Evolutionary conservation across 2,329 filamentous ascomycete species (phyloP), one percentile per base, ranked within the genome.

Genomic region (Curvularia spicifera): DNA sequence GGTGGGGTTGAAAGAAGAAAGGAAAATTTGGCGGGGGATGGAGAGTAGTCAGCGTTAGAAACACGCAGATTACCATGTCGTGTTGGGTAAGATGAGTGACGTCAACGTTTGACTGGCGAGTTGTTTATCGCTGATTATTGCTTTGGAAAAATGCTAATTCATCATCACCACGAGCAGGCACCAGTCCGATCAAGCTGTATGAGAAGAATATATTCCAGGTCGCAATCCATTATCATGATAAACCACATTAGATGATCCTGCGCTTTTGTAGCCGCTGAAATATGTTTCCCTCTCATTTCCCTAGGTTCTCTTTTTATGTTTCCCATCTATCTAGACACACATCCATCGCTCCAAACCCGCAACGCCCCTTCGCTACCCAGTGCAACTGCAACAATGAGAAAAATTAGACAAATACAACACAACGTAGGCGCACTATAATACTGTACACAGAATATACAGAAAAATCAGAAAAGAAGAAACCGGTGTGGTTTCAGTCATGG

Each of bases 361-460:
- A 37, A 37, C 33, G 33, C 33, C 33, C 33, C 33, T n/a, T 37
- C 33, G 33, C 33, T 37, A n/a, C 13, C 15, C 33, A n/a, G 33
- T 37, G 33, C 26, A 20, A 42, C 31, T 35, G 13, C 45, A 47
- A 47, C 24, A n/a, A 53, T 6, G 35, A 18, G 35, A 40, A 13
- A 15, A 46, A 28, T 37, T 51, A 51, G 26, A 35, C 29, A 51
- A 51, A 44, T 44, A 44, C 22, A 42, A 42, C 20, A 37, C 22
- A 31, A 42, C 15, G 26, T 26, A 22, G 42, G 37, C 29, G 22
- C 22, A 44, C 51, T 39, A 18, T 24, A 46, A 53, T 53, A 53
- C 15, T 46, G 13, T 45, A 45, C 40, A 53, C 28, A 18, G 42
- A 53, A 53, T 7, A 6, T 46, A n/a, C 4, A n/a, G 22, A 24